Evolutionary conservation across 192 early-diverging fungal species (phyloP).

Genomic region (Coemansia sp.): DNA sequence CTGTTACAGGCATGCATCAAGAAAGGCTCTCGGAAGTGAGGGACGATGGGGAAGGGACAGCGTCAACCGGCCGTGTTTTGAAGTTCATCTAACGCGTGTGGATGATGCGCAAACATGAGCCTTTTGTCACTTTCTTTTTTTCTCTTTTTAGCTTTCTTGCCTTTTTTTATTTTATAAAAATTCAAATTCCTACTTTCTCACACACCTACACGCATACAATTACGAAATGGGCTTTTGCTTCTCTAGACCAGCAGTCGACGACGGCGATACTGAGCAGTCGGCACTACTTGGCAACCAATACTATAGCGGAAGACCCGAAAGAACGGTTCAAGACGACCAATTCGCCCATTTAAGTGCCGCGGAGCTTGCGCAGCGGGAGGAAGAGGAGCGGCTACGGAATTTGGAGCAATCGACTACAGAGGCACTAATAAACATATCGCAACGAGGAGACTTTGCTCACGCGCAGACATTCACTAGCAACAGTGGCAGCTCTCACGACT

Average conservation of each 20-base stretch:
- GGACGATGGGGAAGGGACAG: neutral
- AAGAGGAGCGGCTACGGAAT: conserved; percentile 45
- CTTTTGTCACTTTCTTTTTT: neutral
- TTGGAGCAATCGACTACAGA: conserved; percentile 48
- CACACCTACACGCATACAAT: neutral
- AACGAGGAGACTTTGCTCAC: conserved; percentile 30
- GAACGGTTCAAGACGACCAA: conserved; percentile 31
- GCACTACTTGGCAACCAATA: conserved; percentile 25
- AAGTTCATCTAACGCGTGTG: neutral
- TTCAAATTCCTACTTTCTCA: neutral
- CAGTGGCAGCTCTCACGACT: conserved; percentile 38
- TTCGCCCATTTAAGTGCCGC: conserved; percentile 42
- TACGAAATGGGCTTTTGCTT: conserved; percentile 46
- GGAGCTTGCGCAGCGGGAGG: conserved; percentile 31
- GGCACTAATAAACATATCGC: conserved; percentile 52
- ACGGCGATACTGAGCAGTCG: conserved; percentile 38
- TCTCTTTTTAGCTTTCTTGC: conserved; percentile 1
- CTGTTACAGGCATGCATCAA: neutral
- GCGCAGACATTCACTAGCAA: conserved; percentile 26
- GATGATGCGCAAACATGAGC: neutral
- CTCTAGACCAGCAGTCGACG: conserved; percentile 40
- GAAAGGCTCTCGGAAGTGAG: neutral
- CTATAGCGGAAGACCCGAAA: conserved; percentile 8
- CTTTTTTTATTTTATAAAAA: neutral
- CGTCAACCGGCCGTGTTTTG: neutral